These are phyloP conservation scores for Globisporangium apiculatum DNA, from an alignment of 352 stramenopile species.

Conservation along the genomic window DNA sequence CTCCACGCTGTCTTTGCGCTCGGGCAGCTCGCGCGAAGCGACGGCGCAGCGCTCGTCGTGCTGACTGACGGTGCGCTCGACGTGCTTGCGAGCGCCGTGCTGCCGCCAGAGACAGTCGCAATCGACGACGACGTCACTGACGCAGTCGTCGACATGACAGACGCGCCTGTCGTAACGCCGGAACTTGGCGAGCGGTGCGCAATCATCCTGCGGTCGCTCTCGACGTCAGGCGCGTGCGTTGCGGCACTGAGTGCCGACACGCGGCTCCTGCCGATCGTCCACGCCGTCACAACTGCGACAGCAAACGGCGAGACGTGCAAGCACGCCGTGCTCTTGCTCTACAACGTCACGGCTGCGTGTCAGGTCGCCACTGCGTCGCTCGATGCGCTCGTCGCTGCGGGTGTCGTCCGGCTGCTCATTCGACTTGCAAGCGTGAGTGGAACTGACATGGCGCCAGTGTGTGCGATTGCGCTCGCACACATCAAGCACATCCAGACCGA, in stretches of 20 bases:
- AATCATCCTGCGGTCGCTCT: constrained; percentile 64
- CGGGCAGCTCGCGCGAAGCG: constrained; percentile 53
- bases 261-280: constrained; percentile 45
- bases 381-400: constrained; percentile 38
- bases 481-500: constrained; percentile 73
- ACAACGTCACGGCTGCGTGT: constrained; percentile 54
- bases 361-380: constrained; percentile 27
- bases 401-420: constrained; percentile 60
- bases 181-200: constrained; percentile 51
- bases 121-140: neutral
- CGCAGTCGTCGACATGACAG: neutral
- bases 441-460: constrained; percentile 55
- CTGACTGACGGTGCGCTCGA: constrained; percentile 53
- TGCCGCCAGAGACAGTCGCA: neutral
- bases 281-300: constrained; percentile 25
- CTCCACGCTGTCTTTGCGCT: constrained; percentile 56
- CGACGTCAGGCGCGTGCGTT: constrained; percentile 39
- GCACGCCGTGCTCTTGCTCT: constrained; percentile 63
- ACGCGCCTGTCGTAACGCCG: neutral
- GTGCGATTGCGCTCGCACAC: constrained; percentile 63
- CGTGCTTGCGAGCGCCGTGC: constrained; percentile 36
- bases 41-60: constrained; percentile 33
- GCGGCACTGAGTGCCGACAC: constrained; percentile 40
- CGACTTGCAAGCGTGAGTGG: constrained; percentile 37
- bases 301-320: constrained; percentile 34